Conservation (phyloP, 2,329 filamentous ascomycete species). For the Phymatotrichopsis omnivora region DNA sequence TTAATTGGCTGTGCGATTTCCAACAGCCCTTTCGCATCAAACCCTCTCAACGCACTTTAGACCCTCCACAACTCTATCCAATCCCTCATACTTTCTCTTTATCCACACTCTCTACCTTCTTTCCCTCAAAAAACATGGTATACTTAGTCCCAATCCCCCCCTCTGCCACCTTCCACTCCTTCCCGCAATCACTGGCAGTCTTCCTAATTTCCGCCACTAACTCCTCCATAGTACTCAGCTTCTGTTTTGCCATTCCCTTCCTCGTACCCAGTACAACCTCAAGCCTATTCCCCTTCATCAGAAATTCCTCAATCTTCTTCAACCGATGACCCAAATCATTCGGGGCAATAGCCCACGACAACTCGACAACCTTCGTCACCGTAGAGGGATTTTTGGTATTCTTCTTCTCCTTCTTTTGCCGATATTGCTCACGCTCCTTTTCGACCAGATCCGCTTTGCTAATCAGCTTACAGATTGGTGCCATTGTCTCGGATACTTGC, state of each 20-base stretch:
- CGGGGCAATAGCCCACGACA: conserved; percentile 75
- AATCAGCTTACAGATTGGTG: conserved; percentile 63
- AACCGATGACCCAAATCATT: conserved; percentile 67
- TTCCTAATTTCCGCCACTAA: conserved; percentile 46
- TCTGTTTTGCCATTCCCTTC: conserved; percentile 51
- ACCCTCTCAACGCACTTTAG: too few species aligned
- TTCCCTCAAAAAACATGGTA: conserved; percentile 41
- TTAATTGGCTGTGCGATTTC: too few species aligned
- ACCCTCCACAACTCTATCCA: not conserved
- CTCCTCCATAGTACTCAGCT: conserved; percentile 48
- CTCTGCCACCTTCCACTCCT: conserved; percentile 40
- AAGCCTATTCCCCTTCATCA: conserved; percentile 64
- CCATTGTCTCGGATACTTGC: conserved; percentile 34
- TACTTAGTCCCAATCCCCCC: conserved; percentile 41
- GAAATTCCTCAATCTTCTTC: conserved; percentile 55
- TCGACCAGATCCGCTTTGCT: conserved; percentile 46
- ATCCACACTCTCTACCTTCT: conserved; percentile 15
- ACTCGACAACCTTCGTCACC: conserved; percentile 64
- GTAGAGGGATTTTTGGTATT: conserved; percentile 38
- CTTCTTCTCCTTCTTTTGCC: conserved; percentile 39
- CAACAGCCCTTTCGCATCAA: too few species aligned
- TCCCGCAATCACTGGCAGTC: conserved; percentile 37
- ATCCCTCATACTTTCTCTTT: not conserved
- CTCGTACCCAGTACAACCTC: conserved; percentile 62
- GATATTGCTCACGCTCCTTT: conserved; percentile 34